phyloP scores from a whole-genome alignment of 805 yeast genomes.

The Jamesozyma spencerorum region DNA sequence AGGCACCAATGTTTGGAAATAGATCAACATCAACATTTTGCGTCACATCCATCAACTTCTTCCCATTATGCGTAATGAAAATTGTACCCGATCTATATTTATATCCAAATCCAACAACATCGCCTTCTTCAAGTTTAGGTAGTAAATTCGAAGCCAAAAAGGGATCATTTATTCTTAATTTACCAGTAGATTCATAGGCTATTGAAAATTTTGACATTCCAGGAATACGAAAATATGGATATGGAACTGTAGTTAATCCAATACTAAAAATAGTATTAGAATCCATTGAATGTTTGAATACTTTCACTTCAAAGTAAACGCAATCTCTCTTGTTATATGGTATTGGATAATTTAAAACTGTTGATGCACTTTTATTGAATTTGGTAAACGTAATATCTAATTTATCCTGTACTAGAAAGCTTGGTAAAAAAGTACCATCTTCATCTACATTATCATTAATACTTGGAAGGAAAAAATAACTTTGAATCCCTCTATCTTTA shows the following conservation, averaged over 20 bases:
- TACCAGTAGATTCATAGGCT: conserved; percentile 67
- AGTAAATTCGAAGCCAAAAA: conserved; percentile 36
- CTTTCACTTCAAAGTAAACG: conserved; percentile 58
- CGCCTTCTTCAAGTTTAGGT: conserved; percentile 60
- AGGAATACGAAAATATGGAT: conserved; percentile 67
- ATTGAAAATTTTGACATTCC: conserved; percentile 63
- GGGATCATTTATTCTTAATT: conserved; percentile 57
- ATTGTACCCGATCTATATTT: conserved; percentile 72
- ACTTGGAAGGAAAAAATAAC: conserved; percentile 28
- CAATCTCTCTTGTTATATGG: conserved; percentile 47
- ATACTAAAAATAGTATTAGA: conserved; percentile 47
- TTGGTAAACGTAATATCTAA: conserved; percentile 27
- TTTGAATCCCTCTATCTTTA: conserved; percentile 30
- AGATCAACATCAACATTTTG: conserved; percentile 49
- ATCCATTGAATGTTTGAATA: conserved; percentile 30
- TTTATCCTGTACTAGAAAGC: conserved; percentile 29
- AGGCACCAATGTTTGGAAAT: conserved; percentile 33
- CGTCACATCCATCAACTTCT: conserved; percentile 71
- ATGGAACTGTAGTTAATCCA: conserved; percentile 64
- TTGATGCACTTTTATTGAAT: conserved; percentile 25
- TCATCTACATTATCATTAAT: conserved; percentile 29
- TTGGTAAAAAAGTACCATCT: conserved; percentile 28
- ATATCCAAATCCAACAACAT: conserved; percentile 88
- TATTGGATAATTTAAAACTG: conserved; percentile 31
- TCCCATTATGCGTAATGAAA: conserved; percentile 91